phyloP scores from a whole-genome alignment of 192 early-diverging fungal genomes.

The Backusella liffmaniae region DNA sequence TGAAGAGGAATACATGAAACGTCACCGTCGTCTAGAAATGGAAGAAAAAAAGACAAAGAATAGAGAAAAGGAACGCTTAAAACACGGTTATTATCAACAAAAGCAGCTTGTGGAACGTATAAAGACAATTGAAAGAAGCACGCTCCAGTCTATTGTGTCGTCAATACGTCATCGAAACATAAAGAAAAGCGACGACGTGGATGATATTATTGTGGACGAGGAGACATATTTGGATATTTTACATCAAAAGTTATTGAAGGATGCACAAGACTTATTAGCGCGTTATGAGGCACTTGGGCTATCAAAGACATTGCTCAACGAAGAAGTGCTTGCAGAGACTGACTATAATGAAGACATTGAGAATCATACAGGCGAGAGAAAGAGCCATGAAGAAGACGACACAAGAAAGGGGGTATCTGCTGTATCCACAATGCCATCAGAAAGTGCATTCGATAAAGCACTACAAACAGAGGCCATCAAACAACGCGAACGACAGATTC shows the following conservation, averaged over 20 bases:
- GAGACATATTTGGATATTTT: constrained; percentile 17
- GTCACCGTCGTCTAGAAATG: constrained; percentile 52
- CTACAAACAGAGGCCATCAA: background rate
- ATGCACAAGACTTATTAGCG: constrained; percentile 45
- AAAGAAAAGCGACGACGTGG: background rate
- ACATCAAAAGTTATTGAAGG: constrained; percentile 40
- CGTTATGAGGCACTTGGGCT: constrained; percentile 48
- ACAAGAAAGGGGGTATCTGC: background rate
- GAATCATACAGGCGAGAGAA: background rate
- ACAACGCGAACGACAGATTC: background rate
- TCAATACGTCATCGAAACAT: constrained; percentile 24
- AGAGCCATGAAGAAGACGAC: background rate
- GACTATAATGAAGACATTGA: background rate
- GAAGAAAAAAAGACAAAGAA: constrained; percentile 58
- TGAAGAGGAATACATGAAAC: constrained; percentile 48
- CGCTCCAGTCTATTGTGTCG: constrained; percentile 23
- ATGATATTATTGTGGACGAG: background rate
- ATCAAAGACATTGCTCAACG: background rate
- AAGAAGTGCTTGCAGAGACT: background rate
- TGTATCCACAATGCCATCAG: background rate
- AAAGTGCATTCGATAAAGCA: background rate
- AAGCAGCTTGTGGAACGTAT: constrained; percentile 48
- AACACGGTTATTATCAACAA: constrained; percentile 56
- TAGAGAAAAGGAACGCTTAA: constrained; percentile 52
- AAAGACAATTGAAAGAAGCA: constrained; percentile 44